Evolutionary conservation across 768 basidiomycete species (phyloP).

Genomic region (Strobilomyces echinocephalus): DNA sequence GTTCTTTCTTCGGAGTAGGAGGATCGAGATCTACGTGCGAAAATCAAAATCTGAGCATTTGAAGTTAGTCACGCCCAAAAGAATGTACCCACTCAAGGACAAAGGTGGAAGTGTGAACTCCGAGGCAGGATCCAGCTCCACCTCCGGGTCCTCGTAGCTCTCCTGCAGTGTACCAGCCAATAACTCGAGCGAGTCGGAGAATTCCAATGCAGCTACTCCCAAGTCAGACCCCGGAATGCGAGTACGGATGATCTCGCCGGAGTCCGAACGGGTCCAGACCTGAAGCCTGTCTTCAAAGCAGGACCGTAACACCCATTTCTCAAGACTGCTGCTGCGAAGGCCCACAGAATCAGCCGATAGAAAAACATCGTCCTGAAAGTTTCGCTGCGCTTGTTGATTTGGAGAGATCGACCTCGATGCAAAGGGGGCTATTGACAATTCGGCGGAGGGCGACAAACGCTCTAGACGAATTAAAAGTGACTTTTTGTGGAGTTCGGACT

Average conservation of each 20-base stretch:
- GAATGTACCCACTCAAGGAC: conserved; percentile 16
- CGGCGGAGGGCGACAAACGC: conserved; percentile 38
- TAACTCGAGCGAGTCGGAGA: conserved; percentile 60
- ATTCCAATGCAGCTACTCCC: conserved; percentile 70
- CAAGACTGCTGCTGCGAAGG: conserved; percentile 49
- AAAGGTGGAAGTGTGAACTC: conserved; percentile 16
- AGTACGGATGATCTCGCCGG: conserved; percentile 30
- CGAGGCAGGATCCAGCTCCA: conserved; percentile 11
- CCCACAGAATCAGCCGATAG: conserved; percentile 12
- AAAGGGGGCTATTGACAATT: conserved; percentile 42
- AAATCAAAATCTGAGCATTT: conserved; percentile 11
- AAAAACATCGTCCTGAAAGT: conserved; percentile 28
- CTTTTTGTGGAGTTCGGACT: conserved; percentile 45
- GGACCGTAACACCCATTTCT: conserved; percentile 65
- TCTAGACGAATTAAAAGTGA: conserved; percentile 46
- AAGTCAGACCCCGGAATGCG: conserved; percentile 46
- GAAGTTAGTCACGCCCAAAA: not conserved
- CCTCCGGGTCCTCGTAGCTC: conserved; percentile 14
- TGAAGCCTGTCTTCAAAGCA: conserved; percentile 71
- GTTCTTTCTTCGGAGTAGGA: conserved; percentile 10
- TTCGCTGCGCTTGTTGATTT: conserved; percentile 30
- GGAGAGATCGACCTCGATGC: conserved; percentile 30
- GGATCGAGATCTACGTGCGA: conserved; percentile 20
- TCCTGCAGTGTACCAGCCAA: conserved; percentile 46
- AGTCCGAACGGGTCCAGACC: conserved; percentile 46